Evolutionary conservation across 108 stramenopile genomes (phyloP), one percentile per base, ranked within the genome.

Genomic region (Cyclotella cryptica): DNA sequence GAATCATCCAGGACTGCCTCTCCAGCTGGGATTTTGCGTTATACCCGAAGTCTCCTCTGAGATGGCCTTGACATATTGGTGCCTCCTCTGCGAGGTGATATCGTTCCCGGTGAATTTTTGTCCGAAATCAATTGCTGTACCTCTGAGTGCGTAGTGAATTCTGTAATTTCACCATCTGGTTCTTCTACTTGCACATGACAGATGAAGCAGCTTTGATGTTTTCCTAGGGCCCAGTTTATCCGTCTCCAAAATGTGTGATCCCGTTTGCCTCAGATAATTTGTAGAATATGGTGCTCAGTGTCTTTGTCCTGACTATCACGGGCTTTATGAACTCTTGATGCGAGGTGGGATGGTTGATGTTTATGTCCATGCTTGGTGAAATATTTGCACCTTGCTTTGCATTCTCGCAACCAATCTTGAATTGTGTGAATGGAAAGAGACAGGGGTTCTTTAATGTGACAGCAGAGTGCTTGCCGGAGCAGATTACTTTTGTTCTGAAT

Each of bases 241-340:
- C 54, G 15, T 40, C 71, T 29, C 71, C 71, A 79, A 44, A 66
- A 72, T 0, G 65, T 15, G 8, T 66, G 9, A 13, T 79, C 66
- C 28, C 47, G n/a, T 49, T 79, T 71, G 7, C 71, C 35, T 22
- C 40, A 5, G 27, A 79, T 72, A 41, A 78, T 78, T 0, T 47
- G 69, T 10, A 71, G 69, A 0, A 78, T 78, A 35, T 57, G 49
- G 8, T 12, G 2, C 24, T 58, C 68, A 1, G 69, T 69, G 0
- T 19, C 69, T 28, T 71, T 35, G 28, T 70, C 21, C 10, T 53
- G 17, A 24, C 57, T 47, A 10, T 46, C 60, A 22, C 46, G 5
- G 14, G 77, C 77, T 5, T 29, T 59, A 28, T 45, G 49, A 18
- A 66, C 41, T 3, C 61, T 21, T 0, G 42, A 19, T 10, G 24